Conservation (phyloP, 1,284 basidiomycete genomes). For the Boletellus deceptivus region DNA sequence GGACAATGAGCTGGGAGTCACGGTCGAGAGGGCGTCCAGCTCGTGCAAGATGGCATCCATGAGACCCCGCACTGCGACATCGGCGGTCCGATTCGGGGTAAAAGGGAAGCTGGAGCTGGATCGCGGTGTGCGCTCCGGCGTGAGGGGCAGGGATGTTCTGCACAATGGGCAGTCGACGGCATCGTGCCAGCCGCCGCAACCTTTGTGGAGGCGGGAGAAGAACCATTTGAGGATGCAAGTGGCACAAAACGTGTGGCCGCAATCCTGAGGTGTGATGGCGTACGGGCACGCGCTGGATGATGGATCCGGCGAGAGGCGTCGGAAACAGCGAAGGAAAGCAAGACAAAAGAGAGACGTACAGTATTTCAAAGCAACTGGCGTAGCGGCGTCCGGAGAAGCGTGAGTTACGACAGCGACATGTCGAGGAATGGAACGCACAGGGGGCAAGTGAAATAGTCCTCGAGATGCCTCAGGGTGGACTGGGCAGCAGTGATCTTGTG, state of each 20-base stretch:
- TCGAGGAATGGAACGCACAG: constrained; percentile 18
- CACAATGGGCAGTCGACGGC: constrained; percentile 65
- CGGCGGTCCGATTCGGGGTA: constrained; percentile 56
- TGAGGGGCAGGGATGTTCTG: constrained; percentile 49
- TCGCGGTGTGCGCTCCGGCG: constrained; percentile 50
- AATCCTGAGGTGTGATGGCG: constrained; percentile 49
- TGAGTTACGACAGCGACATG: constrained; percentile 11
- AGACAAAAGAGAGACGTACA: constrained; percentile 30
- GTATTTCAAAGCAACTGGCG: constrained; percentile 40
- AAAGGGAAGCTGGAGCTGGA: constrained; percentile 54
- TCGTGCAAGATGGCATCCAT: constrained; percentile 41
- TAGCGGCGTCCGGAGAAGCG: constrained; percentile 2
- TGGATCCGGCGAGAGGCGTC: constrained; percentile 13
- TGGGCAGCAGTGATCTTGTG: constrained; percentile 34
- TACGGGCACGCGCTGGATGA: constrained; percentile 55
- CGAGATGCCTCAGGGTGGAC: constrained; percentile 46
- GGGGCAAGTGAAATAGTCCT: constrained; percentile 50
- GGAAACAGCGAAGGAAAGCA: not conserved
- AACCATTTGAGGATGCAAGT: constrained; percentile 65
- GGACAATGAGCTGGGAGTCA: constrained; percentile 26
- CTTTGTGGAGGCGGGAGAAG: constrained; percentile 58
- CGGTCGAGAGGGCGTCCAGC: constrained; percentile 1
- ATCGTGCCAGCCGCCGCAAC: constrained; percentile 65
- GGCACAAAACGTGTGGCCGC: constrained; percentile 66
- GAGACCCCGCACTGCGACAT: constrained; percentile 46